Percentiles rank a stretch among this genome's conserved stretches.
Conservation (phyloP, 768 basidiomycete genomes). For the Tricholoma sp. region DNA sequence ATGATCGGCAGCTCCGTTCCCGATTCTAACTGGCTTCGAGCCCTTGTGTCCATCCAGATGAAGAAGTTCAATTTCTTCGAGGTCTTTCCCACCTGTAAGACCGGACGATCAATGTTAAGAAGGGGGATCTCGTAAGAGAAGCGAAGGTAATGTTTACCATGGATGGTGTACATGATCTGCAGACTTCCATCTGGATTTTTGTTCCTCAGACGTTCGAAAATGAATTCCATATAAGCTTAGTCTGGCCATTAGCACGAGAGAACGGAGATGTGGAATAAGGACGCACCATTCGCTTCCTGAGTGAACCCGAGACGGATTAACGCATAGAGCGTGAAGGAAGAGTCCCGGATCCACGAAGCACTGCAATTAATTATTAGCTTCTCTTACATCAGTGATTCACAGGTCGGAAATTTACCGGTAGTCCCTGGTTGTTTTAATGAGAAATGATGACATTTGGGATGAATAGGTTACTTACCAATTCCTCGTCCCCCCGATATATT, state of each 20-base stretch:
- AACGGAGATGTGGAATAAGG: background rate
- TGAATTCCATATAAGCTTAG: conserved; percentile 88
- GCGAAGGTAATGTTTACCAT: conserved; percentile 41
- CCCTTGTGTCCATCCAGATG: conserved; percentile 90
- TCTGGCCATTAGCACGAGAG: conserved; percentile 2
- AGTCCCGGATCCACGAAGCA: conserved; percentile 91
- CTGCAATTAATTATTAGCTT: conserved; percentile 26
- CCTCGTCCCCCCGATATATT: conserved; percentile 83
- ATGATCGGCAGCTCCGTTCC: conserved; percentile 95
- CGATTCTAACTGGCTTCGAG: conserved; percentile 83
- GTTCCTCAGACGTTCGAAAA: conserved; percentile 74
- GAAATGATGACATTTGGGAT: background rate
- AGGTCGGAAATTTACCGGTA: conserved; percentile 43
- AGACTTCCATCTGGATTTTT: conserved; percentile 88
- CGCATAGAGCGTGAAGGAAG: conserved; percentile 93
- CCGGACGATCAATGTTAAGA: background rate
- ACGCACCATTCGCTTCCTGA: conserved; percentile 80
- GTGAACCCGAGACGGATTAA: conserved; percentile 93
- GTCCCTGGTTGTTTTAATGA: conserved; percentile 38
- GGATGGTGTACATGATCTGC: conserved; percentile 98
- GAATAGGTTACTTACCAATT: conserved; percentile 58
- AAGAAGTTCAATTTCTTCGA: conserved; percentile 76
- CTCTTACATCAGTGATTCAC: background rate
- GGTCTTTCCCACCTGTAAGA: conserved; percentile 60
- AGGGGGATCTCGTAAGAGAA: background rate